Evolutionary conservation across 2,329 filamentous ascomycete species (phyloP), one percentile per base, ranked within the genome.

Genomic region (Didymella lethalis): DNA sequence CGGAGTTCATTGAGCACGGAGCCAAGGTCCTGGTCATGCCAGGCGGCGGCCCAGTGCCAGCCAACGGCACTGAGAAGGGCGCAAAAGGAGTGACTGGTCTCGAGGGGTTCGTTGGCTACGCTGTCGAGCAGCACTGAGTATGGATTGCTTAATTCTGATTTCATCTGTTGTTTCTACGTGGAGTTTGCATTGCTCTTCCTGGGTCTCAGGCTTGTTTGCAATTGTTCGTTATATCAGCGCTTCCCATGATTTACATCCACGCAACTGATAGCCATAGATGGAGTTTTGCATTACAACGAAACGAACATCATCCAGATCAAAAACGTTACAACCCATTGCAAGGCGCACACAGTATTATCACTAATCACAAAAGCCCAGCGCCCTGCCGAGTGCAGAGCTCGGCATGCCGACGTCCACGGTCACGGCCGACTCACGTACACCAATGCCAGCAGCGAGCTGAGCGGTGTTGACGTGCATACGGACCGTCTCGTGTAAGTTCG

Each of bases 1-100:
- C 87, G 52, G 90, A 93, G 74, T 93, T 89, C 84, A 84, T 93
- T 50, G 88, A 92, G 74, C 74, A 89, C 48, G 90, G 88, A 2
- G 88, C 88, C 38, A 86, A 85, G 61, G 86, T 92, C 26, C 80
- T 93, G 46, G 80, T 93, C 11, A 82, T 93, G 75, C 90, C 91
- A 63, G 90, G 90, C 3, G 88, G 88, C 16, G 87, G 86, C 43
- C 86, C 86, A 51, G 88, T 82, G 0, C 74, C 82, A 2, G 79
- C 81, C 34, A 81, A 89, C 63, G 85, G 83, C 43, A 87, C 84
- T 31, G 79, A 82, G 67, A 74, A 80, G 38, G 79, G 78, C 2
- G 76, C 80, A 28, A 80, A 80, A 54, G 80, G 83, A 0, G 70
- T 83, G 12, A 82, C 83, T 10, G 88, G 89, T 0, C 75, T 93